Percentiles rank a stretch among this genome's conserved stretches.
Conservation (phyloP, 805 yeast species). For the Lachancea thermotolerans region DNA sequence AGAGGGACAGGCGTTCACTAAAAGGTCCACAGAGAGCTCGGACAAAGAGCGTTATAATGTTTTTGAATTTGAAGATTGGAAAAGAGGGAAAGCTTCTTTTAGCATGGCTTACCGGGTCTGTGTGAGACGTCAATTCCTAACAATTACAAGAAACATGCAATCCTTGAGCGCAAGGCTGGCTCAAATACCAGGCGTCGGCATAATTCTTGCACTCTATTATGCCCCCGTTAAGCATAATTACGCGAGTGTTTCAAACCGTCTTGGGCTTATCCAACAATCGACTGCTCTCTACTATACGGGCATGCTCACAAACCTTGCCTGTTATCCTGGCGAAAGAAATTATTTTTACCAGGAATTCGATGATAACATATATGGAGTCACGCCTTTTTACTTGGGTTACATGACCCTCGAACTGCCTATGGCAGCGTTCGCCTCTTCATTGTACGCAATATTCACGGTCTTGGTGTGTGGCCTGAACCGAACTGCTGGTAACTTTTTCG, state of each 20-base stretch:
- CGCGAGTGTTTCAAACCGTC: slow-evolving; percentile 54
- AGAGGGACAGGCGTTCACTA: background rate
- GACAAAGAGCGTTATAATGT: slow-evolving; percentile 11
- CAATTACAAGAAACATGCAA: slow-evolving; percentile 46
- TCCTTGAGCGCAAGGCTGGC: slow-evolving; percentile 56
- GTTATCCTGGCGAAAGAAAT: slow-evolving; percentile 67
- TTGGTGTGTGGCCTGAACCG: slow-evolving; percentile 70
- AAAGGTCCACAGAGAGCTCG: slow-evolving; percentile 7
- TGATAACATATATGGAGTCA: slow-evolving; percentile 62
- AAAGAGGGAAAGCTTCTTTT: slow-evolving; percentile 18
- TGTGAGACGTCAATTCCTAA: slow-evolving; percentile 33
- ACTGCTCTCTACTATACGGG: slow-evolving; percentile 72
- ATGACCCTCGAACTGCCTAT: slow-evolving; percentile 30
- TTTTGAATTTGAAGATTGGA: slow-evolving; percentile 10
- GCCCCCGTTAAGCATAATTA: slow-evolving; percentile 45
- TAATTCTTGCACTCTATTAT: slow-evolving; percentile 61
- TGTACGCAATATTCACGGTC: slow-evolving; percentile 54
- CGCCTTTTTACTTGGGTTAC: slow-evolving; percentile 47
- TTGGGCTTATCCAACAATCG: slow-evolving; percentile 72
- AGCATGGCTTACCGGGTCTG: slow-evolving; percentile 32
- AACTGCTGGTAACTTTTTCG: slow-evolving; percentile 59
- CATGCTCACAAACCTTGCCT: slow-evolving; percentile 66
- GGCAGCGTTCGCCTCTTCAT: slow-evolving; percentile 11
- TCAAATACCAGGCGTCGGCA: slow-evolving; percentile 58
- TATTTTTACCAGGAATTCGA: slow-evolving; percentile 72